Evolutionary conservation across 257 asterid species (phyloP).

Genomic region (Agastache rugosa): DNA sequence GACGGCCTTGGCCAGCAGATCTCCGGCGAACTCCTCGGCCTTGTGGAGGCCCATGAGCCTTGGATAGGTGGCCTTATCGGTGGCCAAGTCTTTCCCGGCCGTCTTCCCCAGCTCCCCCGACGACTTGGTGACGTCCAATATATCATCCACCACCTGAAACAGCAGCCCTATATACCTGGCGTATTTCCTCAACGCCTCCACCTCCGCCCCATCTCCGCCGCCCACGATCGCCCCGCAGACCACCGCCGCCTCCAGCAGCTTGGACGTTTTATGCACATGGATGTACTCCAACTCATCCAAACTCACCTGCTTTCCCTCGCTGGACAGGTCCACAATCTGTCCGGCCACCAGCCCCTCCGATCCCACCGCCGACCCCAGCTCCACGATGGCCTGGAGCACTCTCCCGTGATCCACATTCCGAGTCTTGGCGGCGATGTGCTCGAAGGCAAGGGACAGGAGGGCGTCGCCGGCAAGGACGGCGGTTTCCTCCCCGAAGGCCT

Average conservation of each 20-base stretch:
- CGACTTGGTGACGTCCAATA: conserved; percentile 65
- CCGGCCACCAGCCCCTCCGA: conserved; percentile 73
- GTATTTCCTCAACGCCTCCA: conserved; percentile 63
- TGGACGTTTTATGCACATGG: conserved; percentile 71
- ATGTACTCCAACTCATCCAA: conserved; percentile 61
- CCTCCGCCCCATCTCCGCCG: conserved; percentile 53
- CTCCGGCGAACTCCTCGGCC: conserved; percentile 53
- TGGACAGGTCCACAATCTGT: conserved; percentile 58
- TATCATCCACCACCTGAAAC: conserved; percentile 84
- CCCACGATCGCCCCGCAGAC: conserved; percentile 80
- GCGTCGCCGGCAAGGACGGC: conserved; percentile 80
- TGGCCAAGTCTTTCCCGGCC: conserved; percentile 68
- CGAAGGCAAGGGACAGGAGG: conserved; percentile 64
- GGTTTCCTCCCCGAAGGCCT: conserved; percentile 64
- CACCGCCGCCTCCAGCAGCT: conserved; percentile 74
- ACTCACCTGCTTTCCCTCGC: conserved; percentile 59
- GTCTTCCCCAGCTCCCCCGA: conserved; percentile 67
- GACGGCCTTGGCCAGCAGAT: conserved; percentile 57
- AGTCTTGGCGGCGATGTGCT: conserved; percentile 55
- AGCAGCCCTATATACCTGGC: conserved; percentile 63
- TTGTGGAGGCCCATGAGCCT: conserved; percentile 67
- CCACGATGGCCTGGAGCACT: conserved; percentile 55
- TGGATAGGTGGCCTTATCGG: conserved; percentile 68
- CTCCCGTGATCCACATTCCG: conserved; percentile 38
- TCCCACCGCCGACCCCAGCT: conserved; percentile 63